These are phyloP conservation scores for Fraxinus albicans DNA, from an alignment of 305 asterid species.

Conservation along the genomic window DNA sequence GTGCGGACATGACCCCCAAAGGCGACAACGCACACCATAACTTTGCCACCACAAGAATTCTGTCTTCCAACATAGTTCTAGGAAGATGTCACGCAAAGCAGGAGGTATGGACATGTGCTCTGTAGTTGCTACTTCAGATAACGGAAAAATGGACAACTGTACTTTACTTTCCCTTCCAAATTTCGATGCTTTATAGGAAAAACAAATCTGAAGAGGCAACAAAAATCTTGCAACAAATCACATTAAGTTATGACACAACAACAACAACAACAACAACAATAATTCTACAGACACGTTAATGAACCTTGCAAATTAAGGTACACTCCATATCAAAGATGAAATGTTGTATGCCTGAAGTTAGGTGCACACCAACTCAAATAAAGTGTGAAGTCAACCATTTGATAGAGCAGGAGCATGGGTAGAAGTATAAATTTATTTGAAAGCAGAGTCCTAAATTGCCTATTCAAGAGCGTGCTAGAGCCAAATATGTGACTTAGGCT, in stretches of 20 bases:
- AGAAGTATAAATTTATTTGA: not conserved
- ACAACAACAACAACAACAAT: not conserved
- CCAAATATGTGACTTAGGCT: not conserved
- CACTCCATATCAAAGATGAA: not conserved
- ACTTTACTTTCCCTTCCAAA: not conserved
- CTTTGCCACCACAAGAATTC: too few species aligned
- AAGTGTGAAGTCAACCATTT: not conserved
- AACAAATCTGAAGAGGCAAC: not conserved
- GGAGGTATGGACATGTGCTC: not conserved
- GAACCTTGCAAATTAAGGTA: not conserved
- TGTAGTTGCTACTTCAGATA: not conserved
- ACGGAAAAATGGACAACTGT: not conserved
- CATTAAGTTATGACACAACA: not conserved
- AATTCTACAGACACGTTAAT: not conserved
- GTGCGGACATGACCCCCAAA: too few species aligned
- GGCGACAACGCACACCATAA: too few species aligned
- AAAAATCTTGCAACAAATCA: not conserved
- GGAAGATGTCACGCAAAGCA: not conserved
- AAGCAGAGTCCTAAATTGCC: not conserved
- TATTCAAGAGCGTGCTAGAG: not conserved
- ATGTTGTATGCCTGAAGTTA: not conserved
- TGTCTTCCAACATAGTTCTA: not conserved
- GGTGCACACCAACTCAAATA: not conserved
- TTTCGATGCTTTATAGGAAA: not conserved
- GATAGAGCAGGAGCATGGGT: not conserved